phyloP scores from a whole-genome alignment of 2,329 filamentous ascomycete species.

The Dichotomopilus funicola region DNA sequence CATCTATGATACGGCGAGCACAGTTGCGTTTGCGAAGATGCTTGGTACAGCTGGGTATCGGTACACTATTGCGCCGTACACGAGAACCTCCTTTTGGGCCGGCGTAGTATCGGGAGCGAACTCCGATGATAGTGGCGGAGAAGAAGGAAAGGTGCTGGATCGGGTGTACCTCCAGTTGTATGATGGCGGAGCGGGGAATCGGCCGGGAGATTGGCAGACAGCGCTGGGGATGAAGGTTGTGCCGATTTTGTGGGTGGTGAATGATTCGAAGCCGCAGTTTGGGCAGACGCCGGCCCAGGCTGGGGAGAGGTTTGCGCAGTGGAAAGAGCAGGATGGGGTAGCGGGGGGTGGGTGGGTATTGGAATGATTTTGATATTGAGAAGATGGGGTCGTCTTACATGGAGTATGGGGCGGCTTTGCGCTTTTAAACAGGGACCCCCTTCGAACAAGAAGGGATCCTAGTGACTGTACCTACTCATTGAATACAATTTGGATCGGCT shows the following conservation, averaged over 20 bases:
- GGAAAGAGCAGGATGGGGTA: slow-evolving; percentile 28
- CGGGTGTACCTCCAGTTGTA: slow-evolving; percentile 33
- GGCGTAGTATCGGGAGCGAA: slow-evolving; percentile 29
- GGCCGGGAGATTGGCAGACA: slow-evolving; percentile 34
- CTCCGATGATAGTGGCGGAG: slow-evolving; percentile 15
- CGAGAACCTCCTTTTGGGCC: slow-evolving; percentile 34
- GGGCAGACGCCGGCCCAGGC: slow-evolving; percentile 35
- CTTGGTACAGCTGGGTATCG: slow-evolving; percentile 36
- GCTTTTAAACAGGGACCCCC: no score
- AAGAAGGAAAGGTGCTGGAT: slow-evolving; percentile 27
- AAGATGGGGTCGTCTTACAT: slow-evolving; percentile 36
- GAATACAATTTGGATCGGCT: no score
- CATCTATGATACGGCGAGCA: slow-evolving; percentile 37
- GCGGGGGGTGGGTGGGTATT: slow-evolving; percentile 37
- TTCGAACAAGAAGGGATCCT: no score
- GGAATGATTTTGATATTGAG: slow-evolving; percentile 43
- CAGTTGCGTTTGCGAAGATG: slow-evolving; percentile 37
- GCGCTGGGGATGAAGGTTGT: slow-evolving; percentile 36
- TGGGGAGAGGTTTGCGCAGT: slow-evolving; percentile 29
- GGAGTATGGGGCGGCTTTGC: slow-evolving; percentile 27
- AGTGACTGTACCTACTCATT: no score
- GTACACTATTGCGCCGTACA: slow-evolving; percentile 40
- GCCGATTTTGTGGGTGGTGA: slow-evolving; percentile 39
- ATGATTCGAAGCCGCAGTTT: slow-evolving; percentile 39
- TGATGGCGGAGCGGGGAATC: slow-evolving; percentile 37